phyloP scores from a whole-genome alignment of 495 filamentous ascomycete genomes.

The Chaetomidium leptoderma region DNA sequence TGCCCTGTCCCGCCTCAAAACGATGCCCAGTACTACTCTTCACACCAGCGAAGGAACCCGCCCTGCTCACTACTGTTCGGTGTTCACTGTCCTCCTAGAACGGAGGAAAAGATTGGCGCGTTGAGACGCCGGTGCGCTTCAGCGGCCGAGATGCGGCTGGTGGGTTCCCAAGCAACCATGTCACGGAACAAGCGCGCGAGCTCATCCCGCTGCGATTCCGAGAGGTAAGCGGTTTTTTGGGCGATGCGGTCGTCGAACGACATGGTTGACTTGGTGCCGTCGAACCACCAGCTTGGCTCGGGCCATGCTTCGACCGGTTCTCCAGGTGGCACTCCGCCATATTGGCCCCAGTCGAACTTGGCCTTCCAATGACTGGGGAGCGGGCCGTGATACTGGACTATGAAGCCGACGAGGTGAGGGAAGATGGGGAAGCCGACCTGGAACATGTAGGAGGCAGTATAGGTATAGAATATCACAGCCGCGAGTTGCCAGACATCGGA shows the following conservation, averaged over 20 bases:
- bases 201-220: neutral
- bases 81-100: no score
- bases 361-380: neutral
- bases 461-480: neutral
- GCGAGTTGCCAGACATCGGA: conserved; percentile 7
- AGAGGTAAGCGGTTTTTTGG: neutral
- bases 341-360: conserved; percentile 3
- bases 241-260: neutral
- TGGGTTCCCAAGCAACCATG: conserved; percentile 4
- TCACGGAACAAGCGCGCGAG: neutral
- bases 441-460: neutral
- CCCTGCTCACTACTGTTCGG: no score
- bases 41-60: no score
- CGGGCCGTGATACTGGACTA: neutral
- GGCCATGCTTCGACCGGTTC: neutral
- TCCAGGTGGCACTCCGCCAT: neutral
- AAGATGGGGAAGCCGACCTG: conserved; percentile 3
- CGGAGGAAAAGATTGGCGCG: neutral
- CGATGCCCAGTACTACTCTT: no score
- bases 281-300: conserved; percentile 1
- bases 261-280: neutral
- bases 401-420: neutral
- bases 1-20: no score
- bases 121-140: neutral
- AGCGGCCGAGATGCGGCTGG: neutral